These are phyloP conservation scores for Sequoiadendron giganteum DNA, from an alignment of 75 land plant species.

Conservation along the genomic window DNA sequence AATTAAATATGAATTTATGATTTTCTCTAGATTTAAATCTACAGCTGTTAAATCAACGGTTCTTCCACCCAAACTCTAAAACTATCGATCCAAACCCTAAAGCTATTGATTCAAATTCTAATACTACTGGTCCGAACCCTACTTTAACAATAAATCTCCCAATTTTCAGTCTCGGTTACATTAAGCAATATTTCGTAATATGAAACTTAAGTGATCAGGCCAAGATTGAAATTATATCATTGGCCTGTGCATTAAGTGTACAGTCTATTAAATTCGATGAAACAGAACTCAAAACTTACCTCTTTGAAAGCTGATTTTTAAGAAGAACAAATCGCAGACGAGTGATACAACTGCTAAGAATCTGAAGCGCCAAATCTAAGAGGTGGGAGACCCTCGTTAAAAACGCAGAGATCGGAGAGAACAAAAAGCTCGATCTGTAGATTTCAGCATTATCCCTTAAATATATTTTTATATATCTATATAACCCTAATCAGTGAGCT, in stretches of 20 bases:
- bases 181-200: background rate
- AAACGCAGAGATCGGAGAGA: background rate
- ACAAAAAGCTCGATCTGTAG: background rate
- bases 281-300: background rate
- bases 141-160: background rate
- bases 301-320: background rate
- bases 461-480: background rate
- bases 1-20: background rate
- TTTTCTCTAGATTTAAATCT: background rate
- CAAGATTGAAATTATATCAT: background rate
- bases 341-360: background rate
- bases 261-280: background rate
- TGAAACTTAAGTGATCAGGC: background rate
- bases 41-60: background rate
- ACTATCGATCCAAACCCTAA: background rate
- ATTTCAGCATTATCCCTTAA: background rate
- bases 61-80: background rate
- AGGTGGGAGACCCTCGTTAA: background rate
- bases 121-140: background rate
- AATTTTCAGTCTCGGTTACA: background rate
- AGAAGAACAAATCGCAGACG: background rate
- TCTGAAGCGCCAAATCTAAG: background rate
- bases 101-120: no score
- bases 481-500: constrained; percentile 1
- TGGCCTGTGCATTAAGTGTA: background rate